Base-by-base conservation (phyloP, 108 stramenopile genomes). In the Cyclotella choctawhatcheeana region DNA sequence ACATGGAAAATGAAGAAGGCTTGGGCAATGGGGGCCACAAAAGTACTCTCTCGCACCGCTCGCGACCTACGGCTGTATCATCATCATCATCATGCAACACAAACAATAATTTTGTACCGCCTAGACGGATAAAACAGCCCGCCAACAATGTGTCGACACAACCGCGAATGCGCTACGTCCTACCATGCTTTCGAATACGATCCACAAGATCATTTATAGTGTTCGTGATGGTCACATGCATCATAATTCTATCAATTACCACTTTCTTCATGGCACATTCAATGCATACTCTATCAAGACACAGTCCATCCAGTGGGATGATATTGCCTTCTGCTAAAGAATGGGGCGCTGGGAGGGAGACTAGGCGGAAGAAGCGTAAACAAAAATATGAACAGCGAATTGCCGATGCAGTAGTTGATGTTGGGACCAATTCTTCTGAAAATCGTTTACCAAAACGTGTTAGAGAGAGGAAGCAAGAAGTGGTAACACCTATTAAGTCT, bases 311-410 rank as follows among this genome's bases (percentile, higher is more conserved):
- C 4, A 52, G 62, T 35, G 63, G 34, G 20, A 61, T 61, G 47
- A 67, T 72, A 58, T 63, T 79, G 33, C 77, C 70, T 16, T 45
- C 60, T 2, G 45, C 71, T 14, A 68, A 67, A 24, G 70, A 79
- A 67, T 79, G 77, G 70, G 77, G 70, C n/a, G 77, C 56, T n/a
- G 77, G 64, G 18, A 71, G 77, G 48, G 77, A 67, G 33, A 59
- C 20, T 58, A 45, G 77, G 45, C 21, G 77, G 48, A 35, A 65
- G 66, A 64, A 56, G 53, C 47, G 56, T 53, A 13, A 53, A 58
- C 35, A 77, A 35, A 35, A 31, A 6, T 6, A 40, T 8, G 37
- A 40, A 40, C 37, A 8, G 30, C n/a, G n/a, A n/a, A n/a, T n/a
- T n/a, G n/a, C n/a, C n/a, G n/a, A n/a, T n/a, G n/a, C n/a, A n/a